Evolutionary conservation across 176 grass and related monocot species (phyloP).

Genomic region (Oryza nivara): DNA sequence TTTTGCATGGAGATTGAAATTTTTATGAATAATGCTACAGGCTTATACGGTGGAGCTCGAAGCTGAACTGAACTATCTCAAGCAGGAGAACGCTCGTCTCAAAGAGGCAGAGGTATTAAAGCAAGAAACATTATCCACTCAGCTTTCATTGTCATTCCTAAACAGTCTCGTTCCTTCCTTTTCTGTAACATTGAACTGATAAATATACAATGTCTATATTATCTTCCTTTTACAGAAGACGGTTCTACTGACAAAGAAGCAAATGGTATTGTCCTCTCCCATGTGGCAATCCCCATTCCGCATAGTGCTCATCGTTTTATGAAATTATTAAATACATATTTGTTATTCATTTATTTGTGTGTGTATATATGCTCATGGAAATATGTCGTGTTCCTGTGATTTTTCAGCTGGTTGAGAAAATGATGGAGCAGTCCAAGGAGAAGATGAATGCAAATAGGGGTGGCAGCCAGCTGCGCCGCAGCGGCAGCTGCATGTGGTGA

Average conservation of each 20-base stretch:
- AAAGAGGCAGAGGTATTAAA: conserved; percentile 70
- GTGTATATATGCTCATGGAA: not conserved
- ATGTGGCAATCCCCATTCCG: not conserved
- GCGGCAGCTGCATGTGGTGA: conserved; percentile 57
- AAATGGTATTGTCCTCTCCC: conserved; percentile 57
- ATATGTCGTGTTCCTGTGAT: not conserved
- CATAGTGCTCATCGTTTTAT: not conserved
- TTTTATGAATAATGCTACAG: conserved; percentile 33
- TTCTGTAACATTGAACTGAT: conserved; percentile 18
- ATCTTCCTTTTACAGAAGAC: conserved; percentile 50
- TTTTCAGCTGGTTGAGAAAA: conserved; percentile 60
- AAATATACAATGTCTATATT: not conserved
- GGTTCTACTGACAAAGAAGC: conserved; percentile 51
- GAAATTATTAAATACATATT: not conserved
- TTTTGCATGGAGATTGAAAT: not conserved
- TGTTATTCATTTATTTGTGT: not conserved
- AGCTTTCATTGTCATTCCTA: not conserved
- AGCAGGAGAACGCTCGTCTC: conserved; percentile 81
- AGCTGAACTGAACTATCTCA: conserved; percentile 79
- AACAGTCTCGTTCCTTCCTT: not conserved
- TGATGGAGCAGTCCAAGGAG: conserved; percentile 48
- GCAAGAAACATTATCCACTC: not conserved
- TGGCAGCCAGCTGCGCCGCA: conserved; percentile 3
- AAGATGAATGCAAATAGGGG: conserved; percentile 42
- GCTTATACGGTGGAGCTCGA: conserved; percentile 95